Conservation (phyloP, 1,284 basidiomycete species). For the Agaricales sp. region DNA sequence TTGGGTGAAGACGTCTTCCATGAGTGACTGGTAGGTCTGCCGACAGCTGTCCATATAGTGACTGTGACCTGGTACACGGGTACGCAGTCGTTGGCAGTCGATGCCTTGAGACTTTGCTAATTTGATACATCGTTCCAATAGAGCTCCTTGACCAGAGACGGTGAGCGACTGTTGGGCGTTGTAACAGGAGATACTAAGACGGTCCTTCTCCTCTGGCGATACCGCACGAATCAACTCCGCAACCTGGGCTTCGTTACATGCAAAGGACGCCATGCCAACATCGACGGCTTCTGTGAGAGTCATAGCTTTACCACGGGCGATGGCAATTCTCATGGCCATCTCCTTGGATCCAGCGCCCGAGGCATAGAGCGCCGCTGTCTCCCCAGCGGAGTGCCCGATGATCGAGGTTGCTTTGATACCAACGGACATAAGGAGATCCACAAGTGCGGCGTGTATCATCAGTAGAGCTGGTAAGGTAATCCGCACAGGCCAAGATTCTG, state of each 20-base stretch:
- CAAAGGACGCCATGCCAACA: slow-evolving; percentile 32
- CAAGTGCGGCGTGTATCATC: slow-evolving; percentile 33
- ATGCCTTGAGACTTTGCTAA: slow-evolving; percentile 18
- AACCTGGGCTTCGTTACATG: slow-evolving; percentile 20
- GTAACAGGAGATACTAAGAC: slow-evolving; percentile 27
- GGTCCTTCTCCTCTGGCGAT: slow-evolving; percentile 1
- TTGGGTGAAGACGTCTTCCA: slow-evolving; percentile 18
- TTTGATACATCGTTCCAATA: slow-evolving; percentile 19
- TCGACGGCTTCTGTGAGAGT: slow-evolving; percentile 19
- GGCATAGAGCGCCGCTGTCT: slow-evolving; percentile 31
- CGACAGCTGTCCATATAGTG: slow-evolving; percentile 22
- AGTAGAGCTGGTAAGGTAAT: slow-evolving; percentile 27
- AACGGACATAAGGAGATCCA: slow-evolving; percentile 25
- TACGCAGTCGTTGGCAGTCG: slow-evolving; percentile 22
- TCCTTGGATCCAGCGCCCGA: slow-evolving; percentile 27
- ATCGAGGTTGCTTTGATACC: slow-evolving; percentile 26
- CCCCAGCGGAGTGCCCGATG: slow-evolving; percentile 31
- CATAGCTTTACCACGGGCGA: slow-evolving; percentile 26
- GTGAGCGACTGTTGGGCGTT: slow-evolving; percentile 25
- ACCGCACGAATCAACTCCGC: slow-evolving; percentile 14
- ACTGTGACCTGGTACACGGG: slow-evolving; percentile 23
- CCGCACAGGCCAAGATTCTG: slow-evolving; percentile 20
- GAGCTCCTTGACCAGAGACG: slow-evolving; percentile 19
- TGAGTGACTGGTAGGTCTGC: slow-evolving; percentile 13
- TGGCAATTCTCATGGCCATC: slow-evolving; percentile 29